A percentile compares a stretch with the other conserved stretches of the same genome.
Conservation (phyloP, 2,329 filamentous ascomycete species). For the Botryotinia calthae region DNA sequence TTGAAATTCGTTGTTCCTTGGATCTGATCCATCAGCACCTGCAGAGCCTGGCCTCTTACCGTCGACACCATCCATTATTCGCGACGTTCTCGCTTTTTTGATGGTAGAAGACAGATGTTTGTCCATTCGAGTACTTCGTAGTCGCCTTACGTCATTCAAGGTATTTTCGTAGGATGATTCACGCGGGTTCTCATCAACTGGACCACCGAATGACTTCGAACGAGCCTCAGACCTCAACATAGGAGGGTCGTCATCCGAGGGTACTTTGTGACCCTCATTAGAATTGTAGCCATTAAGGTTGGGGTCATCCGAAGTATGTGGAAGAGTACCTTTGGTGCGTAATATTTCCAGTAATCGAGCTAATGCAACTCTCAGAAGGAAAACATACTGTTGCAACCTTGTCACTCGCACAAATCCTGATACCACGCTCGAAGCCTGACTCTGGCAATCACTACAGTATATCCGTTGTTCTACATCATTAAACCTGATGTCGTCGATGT, state of each 20-base stretch:
- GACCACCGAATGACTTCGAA: conserved; percentile 71
- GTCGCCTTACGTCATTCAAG: conserved; percentile 86
- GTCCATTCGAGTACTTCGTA: conserved; percentile 90
- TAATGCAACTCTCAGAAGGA: conserved; percentile 85
- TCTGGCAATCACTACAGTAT: conserved; percentile 68
- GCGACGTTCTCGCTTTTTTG: conserved; percentile 83
- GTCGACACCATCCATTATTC: conserved; percentile 86
- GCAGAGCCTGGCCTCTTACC: conserved; percentile 69
- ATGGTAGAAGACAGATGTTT: conserved; percentile 92
- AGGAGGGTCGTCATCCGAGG: conserved; percentile 49
- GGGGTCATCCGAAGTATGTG: conserved; percentile 71
- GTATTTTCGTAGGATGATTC: conserved; percentile 90
- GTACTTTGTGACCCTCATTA: conserved; percentile 58
- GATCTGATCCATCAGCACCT: conserved; percentile 57
- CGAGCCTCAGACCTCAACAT: conserved; percentile 63
- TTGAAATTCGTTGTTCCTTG: conserved; percentile 60
- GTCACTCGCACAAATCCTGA: conserved; percentile 72
- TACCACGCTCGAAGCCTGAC: conserved; percentile 52
- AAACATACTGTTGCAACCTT: conserved; percentile 91
- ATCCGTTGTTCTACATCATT: conserved; percentile 65
- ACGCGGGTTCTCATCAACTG: conserved; percentile 56
- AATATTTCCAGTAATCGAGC: conserved; percentile 86
- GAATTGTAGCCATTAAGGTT: conserved; percentile 65
- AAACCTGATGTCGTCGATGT: conserved; percentile 68
- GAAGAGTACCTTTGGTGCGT: conserved; percentile 75